Evolutionary conservation across 352 stramenopile genomes (phyloP).

Genomic region (Globisporangium nunn): DNA sequence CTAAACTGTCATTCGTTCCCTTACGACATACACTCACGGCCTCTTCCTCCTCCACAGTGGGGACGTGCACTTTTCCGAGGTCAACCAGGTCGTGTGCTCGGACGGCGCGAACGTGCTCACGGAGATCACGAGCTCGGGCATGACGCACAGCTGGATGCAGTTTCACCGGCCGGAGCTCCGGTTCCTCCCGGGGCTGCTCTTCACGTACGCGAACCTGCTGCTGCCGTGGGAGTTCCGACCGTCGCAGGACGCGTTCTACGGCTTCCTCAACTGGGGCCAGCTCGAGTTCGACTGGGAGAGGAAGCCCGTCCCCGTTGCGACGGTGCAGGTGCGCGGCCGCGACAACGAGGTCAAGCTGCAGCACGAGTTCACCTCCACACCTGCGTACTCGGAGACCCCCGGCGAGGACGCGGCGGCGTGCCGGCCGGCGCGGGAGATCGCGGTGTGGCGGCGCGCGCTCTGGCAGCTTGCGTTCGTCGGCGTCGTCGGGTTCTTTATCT

Average conservation of each 20-base stretch:
- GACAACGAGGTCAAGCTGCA: slow-evolving; percentile 68
- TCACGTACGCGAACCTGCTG: slow-evolving; percentile 66
- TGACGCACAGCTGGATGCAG: slow-evolving; percentile 93
- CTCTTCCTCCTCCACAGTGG: slow-evolving; percentile 23
- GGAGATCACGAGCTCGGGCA: slow-evolving; percentile 89
- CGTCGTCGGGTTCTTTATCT: slow-evolving; percentile 29
- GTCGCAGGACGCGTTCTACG: slow-evolving; percentile 60
- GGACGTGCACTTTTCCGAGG: slow-evolving; percentile 91
- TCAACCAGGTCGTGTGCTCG: slow-evolving; percentile 89
- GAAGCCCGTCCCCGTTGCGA: slow-evolving; percentile 41
- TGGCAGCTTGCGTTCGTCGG: slow-evolving; percentile 35
- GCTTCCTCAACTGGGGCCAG: slow-evolving; percentile 90
- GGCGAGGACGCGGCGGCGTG: slow-evolving; percentile 40
- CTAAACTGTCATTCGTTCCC: too few relatives aligned
- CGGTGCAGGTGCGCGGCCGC: slow-evolving; percentile 44
- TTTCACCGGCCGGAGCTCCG: slow-evolving; percentile 50
- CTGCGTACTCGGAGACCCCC: slow-evolving; percentile 30
- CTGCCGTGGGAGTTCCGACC: slow-evolving; percentile 78
- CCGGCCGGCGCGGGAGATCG: slow-evolving; percentile 33
- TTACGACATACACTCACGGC: too few relatives aligned
- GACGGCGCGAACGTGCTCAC: slow-evolving; percentile 52
- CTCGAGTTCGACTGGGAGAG: slow-evolving; percentile 88
- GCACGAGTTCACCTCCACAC: slow-evolving; percentile 42
- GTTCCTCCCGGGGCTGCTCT: slow-evolving; percentile 50
- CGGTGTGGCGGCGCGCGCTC: slow-evolving; percentile 22